These are phyloP conservation scores for Colletotrichum scovillei DNA, from an alignment of 2,329 filamentous ascomycete species.

Conservation along the genomic window DNA sequence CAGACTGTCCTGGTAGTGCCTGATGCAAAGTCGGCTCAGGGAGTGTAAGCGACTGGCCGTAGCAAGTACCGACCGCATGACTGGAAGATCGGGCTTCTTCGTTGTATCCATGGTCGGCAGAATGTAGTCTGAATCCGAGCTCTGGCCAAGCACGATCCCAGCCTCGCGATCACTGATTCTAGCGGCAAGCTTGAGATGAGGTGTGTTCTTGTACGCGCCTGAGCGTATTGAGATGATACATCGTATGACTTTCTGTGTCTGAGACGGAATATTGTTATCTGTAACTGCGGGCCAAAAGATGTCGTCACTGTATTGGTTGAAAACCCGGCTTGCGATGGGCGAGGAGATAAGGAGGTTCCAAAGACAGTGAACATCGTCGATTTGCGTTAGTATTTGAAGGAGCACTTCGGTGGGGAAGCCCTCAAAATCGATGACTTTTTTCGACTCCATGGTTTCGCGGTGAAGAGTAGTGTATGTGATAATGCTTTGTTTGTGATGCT, in stretches of 20 bases:
- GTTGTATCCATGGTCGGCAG: not conserved
- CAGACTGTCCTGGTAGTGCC: not conserved
- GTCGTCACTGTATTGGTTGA: slow-evolving; percentile 7
- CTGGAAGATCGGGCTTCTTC: not conserved
- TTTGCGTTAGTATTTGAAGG: slow-evolving; percentile 18
- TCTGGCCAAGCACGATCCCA: slow-evolving; percentile 24
- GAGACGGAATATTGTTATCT: not conserved
- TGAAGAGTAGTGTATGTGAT: too few relatives aligned
- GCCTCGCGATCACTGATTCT: slow-evolving; percentile 25
- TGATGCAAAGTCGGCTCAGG: slow-evolving; percentile 14
- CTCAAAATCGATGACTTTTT: not conserved
- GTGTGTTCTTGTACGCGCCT: slow-evolving; percentile 6
- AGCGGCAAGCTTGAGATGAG: not conserved
- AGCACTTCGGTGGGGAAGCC: slow-evolving; percentile 23
- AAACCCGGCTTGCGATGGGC: slow-evolving; percentile 14
- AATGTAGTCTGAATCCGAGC: slow-evolving; percentile 9
- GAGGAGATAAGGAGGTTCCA: slow-evolving; percentile 22
- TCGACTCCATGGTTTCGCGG: not conserved
- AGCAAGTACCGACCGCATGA: not conserved
- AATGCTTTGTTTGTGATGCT: not conserved
- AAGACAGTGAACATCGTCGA: slow-evolving; percentile 20
- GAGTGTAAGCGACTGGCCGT: not conserved
- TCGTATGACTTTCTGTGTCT: slow-evolving; percentile 21
- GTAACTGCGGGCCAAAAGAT: slow-evolving; percentile 17
- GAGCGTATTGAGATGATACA: slow-evolving; percentile 17